Evolutionary conservation across 2,329 filamentous ascomycete species (phyloP).

Genomic region (Raffaelea albimanens): DNA sequence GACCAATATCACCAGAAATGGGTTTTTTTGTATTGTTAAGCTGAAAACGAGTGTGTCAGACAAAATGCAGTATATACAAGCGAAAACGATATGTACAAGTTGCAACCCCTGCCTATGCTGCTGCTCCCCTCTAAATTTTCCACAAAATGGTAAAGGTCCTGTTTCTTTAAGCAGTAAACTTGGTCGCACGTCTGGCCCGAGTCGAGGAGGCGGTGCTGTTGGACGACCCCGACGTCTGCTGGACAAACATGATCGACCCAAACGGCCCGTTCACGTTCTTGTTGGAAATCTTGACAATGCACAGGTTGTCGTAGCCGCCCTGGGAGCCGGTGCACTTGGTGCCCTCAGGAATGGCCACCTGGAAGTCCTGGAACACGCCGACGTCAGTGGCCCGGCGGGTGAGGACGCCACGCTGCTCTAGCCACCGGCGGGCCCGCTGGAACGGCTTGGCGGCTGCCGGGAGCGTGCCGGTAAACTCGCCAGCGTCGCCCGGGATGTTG

Average conservation of each 20-base stretch:
- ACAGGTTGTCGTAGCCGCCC: constrained; percentile 49
- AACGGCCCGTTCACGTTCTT: constrained; percentile 51
- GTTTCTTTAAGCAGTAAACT: too few species aligned
- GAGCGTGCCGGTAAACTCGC: not conserved
- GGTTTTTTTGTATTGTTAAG: too few species aligned
- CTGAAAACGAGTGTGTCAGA: too few species aligned
- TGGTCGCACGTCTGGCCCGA: too few species aligned
- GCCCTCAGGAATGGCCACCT: constrained; percentile 42
- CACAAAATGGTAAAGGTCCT: too few species aligned
- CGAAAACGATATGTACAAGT: too few species aligned
- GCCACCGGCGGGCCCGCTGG: not conserved
- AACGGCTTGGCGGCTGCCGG: not conserved
- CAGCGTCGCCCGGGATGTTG: constrained; percentile 28
- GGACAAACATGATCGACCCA: constrained; percentile 32
- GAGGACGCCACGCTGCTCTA: not conserved
- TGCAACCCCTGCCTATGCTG: too few species aligned
- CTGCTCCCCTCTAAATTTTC: too few species aligned
- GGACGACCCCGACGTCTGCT: too few species aligned
- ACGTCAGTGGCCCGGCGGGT: constrained; percentile 1
- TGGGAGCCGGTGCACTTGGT: constrained; percentile 51
- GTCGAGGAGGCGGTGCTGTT: too few species aligned
- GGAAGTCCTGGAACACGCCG: constrained; percentile 28
- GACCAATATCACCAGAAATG: too few species aligned
- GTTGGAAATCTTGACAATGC: constrained; percentile 56
- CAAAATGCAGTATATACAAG: too few species aligned